Conservation (phyloP, 352 stramenopile genomes). For the Nothophytophthora sp. region DNA sequence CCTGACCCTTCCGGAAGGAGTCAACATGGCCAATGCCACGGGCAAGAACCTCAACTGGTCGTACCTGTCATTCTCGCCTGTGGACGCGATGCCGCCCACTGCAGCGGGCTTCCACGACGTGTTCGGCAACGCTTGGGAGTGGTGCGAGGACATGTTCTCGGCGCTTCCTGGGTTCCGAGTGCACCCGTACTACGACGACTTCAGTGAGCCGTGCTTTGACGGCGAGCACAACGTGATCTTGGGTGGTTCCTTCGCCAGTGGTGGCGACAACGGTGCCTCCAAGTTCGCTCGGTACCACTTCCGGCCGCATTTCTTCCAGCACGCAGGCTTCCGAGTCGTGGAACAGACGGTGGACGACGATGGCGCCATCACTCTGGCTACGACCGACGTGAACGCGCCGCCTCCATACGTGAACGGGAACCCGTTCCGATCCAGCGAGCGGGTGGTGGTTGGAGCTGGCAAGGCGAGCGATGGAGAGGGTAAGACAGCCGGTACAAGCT, state of each 20-base stretch:
- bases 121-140: slow-evolving; percentile 97
- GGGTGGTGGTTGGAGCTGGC: slow-evolving; percentile 28
- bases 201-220: slow-evolving; percentile 98
- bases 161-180: slow-evolving; percentile 92
- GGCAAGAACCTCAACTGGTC: slow-evolving; percentile 94
- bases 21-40: slow-evolving; percentile 41
- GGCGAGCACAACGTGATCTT: slow-evolving; percentile 97
- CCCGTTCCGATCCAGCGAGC: slow-evolving; percentile 58
- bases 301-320: slow-evolving; percentile 97
- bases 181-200: slow-evolving; percentile 96
- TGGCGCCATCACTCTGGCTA: slow-evolving; percentile 56
- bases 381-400: slow-evolving; percentile 71
- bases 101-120: slow-evolving; percentile 91
- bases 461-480: background rate
- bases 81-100: slow-evolving; percentile 78
- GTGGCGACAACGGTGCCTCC: slow-evolving; percentile 93
- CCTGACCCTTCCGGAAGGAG: slow-evolving; percentile 44
- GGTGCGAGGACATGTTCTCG: slow-evolving; percentile 96
- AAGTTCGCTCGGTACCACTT: slow-evolving; percentile 97
- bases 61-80: slow-evolving; percentile 90
- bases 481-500: slow-evolving; percentile 13
- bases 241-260: slow-evolving; percentile 96
- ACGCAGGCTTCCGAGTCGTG: slow-evolving; percentile 95
- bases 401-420: slow-evolving; percentile 64
- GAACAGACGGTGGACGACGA: slow-evolving; percentile 76